Evolutionary conservation across 768 basidiomycete species (phyloP).

Genomic region (Galerina marginata): DNA sequence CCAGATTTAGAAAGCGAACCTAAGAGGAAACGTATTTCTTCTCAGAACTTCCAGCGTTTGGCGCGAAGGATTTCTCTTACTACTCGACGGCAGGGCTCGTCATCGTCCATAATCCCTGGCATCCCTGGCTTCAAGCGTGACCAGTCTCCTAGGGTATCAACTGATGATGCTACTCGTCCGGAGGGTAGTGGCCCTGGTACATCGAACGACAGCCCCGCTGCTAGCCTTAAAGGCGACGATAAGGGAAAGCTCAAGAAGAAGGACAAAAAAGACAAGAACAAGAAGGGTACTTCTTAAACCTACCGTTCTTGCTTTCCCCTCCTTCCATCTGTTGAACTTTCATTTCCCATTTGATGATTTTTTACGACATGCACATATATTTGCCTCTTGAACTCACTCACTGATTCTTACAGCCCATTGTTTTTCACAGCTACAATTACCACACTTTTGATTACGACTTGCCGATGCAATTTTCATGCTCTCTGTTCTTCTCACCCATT

Average conservation of each 20-base stretch:
- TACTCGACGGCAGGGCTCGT: conserved; percentile 60
- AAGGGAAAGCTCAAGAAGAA: conserved; percentile 64
- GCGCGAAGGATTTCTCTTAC: conserved; percentile 75
- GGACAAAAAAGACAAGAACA: conserved; percentile 66
- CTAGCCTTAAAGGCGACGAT: conserved; percentile 58
- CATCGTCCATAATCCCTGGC: conserved; percentile 51
- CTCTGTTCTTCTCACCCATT: conserved; percentile 12
- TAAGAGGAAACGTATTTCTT: conserved; percentile 83
- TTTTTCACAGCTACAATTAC: not conserved
- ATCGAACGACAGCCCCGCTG: conserved; percentile 58
- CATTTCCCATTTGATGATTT: conserved; percentile 27
- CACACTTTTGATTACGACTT: not conserved
- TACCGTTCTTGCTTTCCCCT: conserved; percentile 16
- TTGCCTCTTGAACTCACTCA: conserved; percentile 2
- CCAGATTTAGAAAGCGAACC: conserved; percentile 76
- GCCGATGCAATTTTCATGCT: conserved; percentile 8
- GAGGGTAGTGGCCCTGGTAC: conserved; percentile 45
- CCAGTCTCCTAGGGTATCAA: conserved; percentile 50
- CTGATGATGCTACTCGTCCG: conserved; percentile 48
- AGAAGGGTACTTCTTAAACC: conserved; percentile 39
- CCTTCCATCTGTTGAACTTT: conserved; percentile 26
- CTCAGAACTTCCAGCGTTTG: conserved; percentile 85
- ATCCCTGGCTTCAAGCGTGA: conserved; percentile 61
- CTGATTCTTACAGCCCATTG: not conserved
- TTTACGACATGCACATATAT: conserved; percentile 21